Evolutionary conservation across 495 filamentous ascomycete genomes (phyloP), one percentile per base, ranked within the genome.

Genomic region (Daldinia childiae): DNA sequence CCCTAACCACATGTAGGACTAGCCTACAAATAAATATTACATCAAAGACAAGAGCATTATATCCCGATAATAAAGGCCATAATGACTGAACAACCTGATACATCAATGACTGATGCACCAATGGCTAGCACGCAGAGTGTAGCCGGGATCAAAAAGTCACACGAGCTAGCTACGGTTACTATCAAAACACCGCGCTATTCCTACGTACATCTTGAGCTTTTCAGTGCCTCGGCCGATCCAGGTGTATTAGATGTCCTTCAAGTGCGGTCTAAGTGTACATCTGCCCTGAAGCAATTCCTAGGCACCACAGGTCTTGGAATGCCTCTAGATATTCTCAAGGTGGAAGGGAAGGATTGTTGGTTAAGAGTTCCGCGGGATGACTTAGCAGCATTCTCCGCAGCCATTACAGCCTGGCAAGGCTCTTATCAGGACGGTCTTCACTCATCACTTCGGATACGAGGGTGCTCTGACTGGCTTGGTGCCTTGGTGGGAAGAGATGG

Each of bases 261-360:
- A 52, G 87, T 88, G 34, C 90, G 90, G 39, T 86, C 90, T 0
- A 88, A 93, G 73, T 88, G 95, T 57, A 90, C 87, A 21, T 79
- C 90, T 30, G 91, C 93, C 0, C 82, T 97, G 1, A 86, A 85
- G 8, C 91, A 94, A 74, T 97, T 92, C 80, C 88, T 97, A 19
- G 95, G 95, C 8, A 73, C 91, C 32, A 87, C 88, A 2, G 95
- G 95, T 34, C 83, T 90, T 5, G 87, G 90, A 1, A 93, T 97
- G 21, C 82, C 90, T 0, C 79, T 97, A 66, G 95, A 98, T 73
- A 90, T 97, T 34, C 83, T 98, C 7, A 88, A 91, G 48, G 79
- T 91, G 4, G 79, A 85, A 7, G 84, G 77, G 1, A 67, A 76
- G 27, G 81, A 87, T 14, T 85, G 86, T 34, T 97, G 92, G 92